Conservation (phyloP, 257 asterid species). For the Salvia rosmarinus region DNA sequence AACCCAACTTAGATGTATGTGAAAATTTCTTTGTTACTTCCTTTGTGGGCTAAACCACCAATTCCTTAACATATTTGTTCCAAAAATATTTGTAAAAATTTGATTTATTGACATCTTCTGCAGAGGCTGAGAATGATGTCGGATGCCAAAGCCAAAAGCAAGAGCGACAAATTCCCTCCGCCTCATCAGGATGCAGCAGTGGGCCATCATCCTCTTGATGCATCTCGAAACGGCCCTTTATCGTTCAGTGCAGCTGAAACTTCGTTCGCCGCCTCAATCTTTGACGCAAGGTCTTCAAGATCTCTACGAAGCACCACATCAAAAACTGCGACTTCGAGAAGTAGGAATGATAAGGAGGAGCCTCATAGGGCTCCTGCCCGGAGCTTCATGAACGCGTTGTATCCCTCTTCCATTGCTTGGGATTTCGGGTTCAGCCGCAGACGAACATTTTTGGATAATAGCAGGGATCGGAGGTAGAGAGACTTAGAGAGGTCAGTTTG, state of each 20-base stretch:
- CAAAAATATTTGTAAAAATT: background rate
- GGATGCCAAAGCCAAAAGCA: constrained; percentile 65
- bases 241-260: constrained; percentile 55
- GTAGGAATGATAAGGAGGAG: constrained; percentile 60
- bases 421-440: constrained; percentile 61
- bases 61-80: too few species aligned
- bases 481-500: constrained; percentile 1
- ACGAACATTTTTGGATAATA: constrained; percentile 52
- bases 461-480: constrained; percentile 41
- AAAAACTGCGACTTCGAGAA: constrained; percentile 45
- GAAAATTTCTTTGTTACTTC: background rate
- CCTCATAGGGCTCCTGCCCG: constrained; percentile 59
- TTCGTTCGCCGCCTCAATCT: constrained; percentile 57
- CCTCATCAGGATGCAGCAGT: constrained; percentile 89
- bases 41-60: too few species aligned
- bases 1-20: constrained; percentile 79
- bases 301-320: constrained; percentile 44
- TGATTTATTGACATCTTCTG: constrained; percentile 19
- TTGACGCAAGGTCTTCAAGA: constrained; percentile 53
- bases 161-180: constrained; percentile 90
- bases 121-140: constrained; percentile 77
- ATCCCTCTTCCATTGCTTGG: constrained; percentile 66
- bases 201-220: constrained; percentile 59
- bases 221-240: constrained; percentile 51
- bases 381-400: constrained; percentile 57